A percentile compares a stretch with the other conserved stretches of the same genome.
Evolutionary conservation across 2,329 filamentous ascomycete genomes (phyloP).

Genomic region (Hypoxylon sp.): DNA sequence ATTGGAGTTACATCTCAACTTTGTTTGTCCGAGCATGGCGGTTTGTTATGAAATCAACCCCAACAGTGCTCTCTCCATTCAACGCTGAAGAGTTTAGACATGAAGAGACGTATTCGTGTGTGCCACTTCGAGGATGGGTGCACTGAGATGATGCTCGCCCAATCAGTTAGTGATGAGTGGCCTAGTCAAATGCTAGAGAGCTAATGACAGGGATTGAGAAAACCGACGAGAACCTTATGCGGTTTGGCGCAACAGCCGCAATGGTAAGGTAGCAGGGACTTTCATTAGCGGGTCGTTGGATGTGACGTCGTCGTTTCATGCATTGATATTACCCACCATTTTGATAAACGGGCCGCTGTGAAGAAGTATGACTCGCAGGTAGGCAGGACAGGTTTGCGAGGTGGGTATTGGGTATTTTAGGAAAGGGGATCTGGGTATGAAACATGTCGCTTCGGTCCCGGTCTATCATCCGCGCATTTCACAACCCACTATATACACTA

Average conservation of each 20-base stretch:
- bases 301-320: conserved; percentile 20
- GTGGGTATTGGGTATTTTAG: background rate
- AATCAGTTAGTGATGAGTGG: conserved; percentile 18
- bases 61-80: background rate
- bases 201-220: conserved; percentile 12
- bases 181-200: conserved; percentile 3
- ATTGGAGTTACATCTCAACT: conserved; percentile 16
- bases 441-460: conserved; percentile 15
- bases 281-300: conserved; percentile 13
- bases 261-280: conserved; percentile 7
- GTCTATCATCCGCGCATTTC: background rate
- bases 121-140: background rate
- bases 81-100: background rate
- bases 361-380: conserved; percentile 8
- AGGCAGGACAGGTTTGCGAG: background rate
- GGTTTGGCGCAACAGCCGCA: conserved; percentile 18
- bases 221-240: conserved; percentile 1
- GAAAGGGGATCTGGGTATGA: conserved; percentile 1
- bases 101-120: background rate
- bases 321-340: conserved; percentile 20
- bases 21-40: conserved; percentile 6
- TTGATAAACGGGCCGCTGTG: conserved; percentile 16
- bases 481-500: background rate
- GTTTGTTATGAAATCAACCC: conserved; percentile 3
- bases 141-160: background rate